Evolutionary conservation across 2,329 filamentous ascomycete species (phyloP), one percentile per base, ranked within the genome.

Genomic region (Aspergillus versicolor): DNA sequence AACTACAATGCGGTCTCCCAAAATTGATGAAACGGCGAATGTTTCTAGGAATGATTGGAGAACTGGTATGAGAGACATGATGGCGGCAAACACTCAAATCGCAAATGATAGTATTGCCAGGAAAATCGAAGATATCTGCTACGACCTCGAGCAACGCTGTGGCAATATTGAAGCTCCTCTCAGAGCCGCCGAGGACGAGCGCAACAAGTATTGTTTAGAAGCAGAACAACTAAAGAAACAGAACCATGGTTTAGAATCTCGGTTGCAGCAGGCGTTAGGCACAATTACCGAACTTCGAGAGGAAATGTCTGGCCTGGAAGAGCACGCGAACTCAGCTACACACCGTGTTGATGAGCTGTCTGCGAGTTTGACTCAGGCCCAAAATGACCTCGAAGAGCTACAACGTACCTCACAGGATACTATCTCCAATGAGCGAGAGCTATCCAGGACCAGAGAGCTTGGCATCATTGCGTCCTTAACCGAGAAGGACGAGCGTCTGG

Each of bases 71-170:
- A 70, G 73, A 0, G 69, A 73, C 7, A 74, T 77, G 12, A 69
- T 86, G n/a, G 67, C 73, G 30, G 66, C 71, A 22, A 73, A 75
- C 61, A 73, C 78, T 13, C 70, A 69, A 13, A 70, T 74, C 24
- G 78, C 81, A 32, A 73, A 81, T 7, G 73, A 80, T n/a, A 71
- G 69, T 2, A 70, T 86, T 8, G 67, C 82, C 27, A 72, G 75
- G 9, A 75, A 79, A 19, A 78, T 86, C 15, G 75, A 78, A 15
- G 76, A 81, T 34, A 78, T 82, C 12, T 86, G 83, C 63, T 75
- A 77, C 22, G 82, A 84, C 55, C 72, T 87, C 1, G 84, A 87
- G 62, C 71, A 70, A 9, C 78, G 84, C 7, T 87, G 84, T 63
- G 75, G 80, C 34, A 77, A 77, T 32, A 75, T 82, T 2, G 84